Evolutionary conservation across 2,329 filamentous ascomycete species (phyloP).

Genomic region (Penicillium paneum): DNA sequence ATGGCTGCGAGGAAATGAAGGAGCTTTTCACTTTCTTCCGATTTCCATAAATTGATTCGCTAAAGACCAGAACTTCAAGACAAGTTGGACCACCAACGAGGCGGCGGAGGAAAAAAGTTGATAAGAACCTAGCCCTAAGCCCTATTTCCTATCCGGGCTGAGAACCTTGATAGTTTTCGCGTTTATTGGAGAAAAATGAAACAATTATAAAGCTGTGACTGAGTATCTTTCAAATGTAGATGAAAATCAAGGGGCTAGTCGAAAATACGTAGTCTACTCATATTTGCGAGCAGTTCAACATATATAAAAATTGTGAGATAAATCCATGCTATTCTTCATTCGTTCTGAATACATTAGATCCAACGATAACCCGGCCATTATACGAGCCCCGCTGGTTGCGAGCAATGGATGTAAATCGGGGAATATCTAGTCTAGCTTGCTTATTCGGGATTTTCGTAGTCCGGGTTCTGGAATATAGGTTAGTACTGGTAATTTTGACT

Average conservation of each 20-base stretch:
- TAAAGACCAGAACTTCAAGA: background rate
- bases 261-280: constrained; percentile 10
- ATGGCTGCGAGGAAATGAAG: constrained; percentile 51
- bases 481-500: constrained; percentile 17
- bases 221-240: background rate
- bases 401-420: constrained; percentile 18
- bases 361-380: constrained; percentile 26
- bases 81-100: constrained; percentile 6
- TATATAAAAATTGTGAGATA: constrained; percentile 18
- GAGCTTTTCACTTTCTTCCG: background rate
- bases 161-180: constrained; percentile 9
- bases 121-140: constrained; percentile 38
- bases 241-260: background rate
- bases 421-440: constrained; percentile 22
- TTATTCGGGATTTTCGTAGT: constrained; percentile 44
- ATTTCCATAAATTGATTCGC: background rate
- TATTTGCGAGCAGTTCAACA: constrained; percentile 4
- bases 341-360: constrained; percentile 38
- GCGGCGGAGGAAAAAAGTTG: constrained; percentile 31
- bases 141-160: constrained; percentile 35
- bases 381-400: constrained; percentile 17
- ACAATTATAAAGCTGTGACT: background rate
- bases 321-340: constrained; percentile 33
- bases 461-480: constrained; percentile 42
- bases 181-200: background rate